phyloP scores from a whole-genome alignment of 768 basidiomycete genomes.

The Sistotremastrum suecicum region DNA sequence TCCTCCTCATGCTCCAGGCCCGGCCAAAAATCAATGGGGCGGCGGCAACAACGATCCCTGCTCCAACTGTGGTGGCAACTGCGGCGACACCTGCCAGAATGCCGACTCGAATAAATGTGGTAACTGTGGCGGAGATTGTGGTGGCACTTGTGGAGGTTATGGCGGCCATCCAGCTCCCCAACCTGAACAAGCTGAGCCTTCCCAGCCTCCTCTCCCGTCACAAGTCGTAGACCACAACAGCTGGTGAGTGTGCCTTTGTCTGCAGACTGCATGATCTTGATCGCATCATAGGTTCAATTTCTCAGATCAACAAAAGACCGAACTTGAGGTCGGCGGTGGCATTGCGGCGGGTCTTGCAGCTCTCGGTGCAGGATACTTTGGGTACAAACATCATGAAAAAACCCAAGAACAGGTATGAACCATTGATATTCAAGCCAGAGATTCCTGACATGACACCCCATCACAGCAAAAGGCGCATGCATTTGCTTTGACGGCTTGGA shows the following conservation, averaged over 20 bases:
- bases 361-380: conserved; percentile 34
- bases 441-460: neutral
- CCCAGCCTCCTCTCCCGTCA: conserved; percentile 9
- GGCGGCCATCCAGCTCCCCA: too few species aligned
- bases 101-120: conserved; percentile 8
- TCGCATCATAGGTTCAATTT: conserved; percentile 39
- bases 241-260: too few species aligned
- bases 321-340: conserved; percentile 58
- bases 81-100: conserved; percentile 8
- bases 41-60: too few species aligned
- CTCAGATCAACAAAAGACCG: conserved; percentile 37
- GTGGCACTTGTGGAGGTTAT: too few species aligned
- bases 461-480: conserved; percentile 32
- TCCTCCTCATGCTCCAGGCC: neutral
- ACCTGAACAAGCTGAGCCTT: conserved; percentile 13
- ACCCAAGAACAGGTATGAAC: conserved; percentile 39
- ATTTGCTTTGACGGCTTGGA: conserved; percentile 42
- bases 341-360: conserved; percentile 38
- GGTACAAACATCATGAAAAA: conserved; percentile 43
- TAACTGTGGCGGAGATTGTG: conserved; percentile 5
- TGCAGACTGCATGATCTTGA: too few species aligned
- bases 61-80: conserved; percentile 8
- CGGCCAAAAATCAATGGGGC: conserved; percentile 13
- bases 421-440: neutral
- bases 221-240: conserved; percentile 27